phyloP scores from a whole-genome alignment of 2,329 filamentous ascomycete species.

The Colletotrichum australisinense region DNA sequence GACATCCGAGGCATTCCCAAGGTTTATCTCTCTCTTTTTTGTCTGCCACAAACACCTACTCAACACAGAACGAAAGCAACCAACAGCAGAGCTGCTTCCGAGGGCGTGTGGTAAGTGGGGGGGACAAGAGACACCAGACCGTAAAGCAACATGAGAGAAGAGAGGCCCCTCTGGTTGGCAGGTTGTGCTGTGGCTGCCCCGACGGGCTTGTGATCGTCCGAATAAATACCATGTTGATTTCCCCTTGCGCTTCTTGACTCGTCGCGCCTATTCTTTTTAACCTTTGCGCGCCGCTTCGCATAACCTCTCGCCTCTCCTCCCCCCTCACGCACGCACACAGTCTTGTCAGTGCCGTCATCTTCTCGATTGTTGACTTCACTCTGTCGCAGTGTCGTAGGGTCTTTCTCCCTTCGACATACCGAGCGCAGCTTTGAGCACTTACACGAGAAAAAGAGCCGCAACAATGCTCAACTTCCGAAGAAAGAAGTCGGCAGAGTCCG shows the following conservation, averaged over 20 bases:
- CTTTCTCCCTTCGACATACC: background rate
- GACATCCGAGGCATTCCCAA: background rate
- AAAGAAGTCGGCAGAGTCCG: constrained; percentile 20
- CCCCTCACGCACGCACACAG: background rate
- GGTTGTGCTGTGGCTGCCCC: background rate
- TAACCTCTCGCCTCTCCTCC: background rate
- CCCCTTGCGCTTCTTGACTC: background rate
- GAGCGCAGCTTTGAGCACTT: background rate
- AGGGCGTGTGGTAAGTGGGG: background rate
- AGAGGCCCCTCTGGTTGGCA: background rate
- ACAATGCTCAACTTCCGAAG: constrained; percentile 14
- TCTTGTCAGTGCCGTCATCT: background rate
- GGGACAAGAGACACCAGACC: background rate
- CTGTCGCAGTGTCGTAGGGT: background rate
- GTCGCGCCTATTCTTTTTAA: background rate
- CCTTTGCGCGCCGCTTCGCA: background rate
- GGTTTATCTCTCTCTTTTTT: background rate
- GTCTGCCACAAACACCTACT: background rate
- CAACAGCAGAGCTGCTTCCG: background rate
- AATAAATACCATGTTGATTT: constrained; percentile 16
- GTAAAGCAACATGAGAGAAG: background rate
- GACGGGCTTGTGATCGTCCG: constrained; percentile 22
- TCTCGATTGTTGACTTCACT: too few species aligned
- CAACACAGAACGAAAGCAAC: background rate
- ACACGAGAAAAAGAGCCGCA: background rate